These are phyloP conservation scores for Climacium dendroides DNA, from an alignment of 225 moss, liverwort and hornwort genomes.

Conservation along the genomic window DNA sequence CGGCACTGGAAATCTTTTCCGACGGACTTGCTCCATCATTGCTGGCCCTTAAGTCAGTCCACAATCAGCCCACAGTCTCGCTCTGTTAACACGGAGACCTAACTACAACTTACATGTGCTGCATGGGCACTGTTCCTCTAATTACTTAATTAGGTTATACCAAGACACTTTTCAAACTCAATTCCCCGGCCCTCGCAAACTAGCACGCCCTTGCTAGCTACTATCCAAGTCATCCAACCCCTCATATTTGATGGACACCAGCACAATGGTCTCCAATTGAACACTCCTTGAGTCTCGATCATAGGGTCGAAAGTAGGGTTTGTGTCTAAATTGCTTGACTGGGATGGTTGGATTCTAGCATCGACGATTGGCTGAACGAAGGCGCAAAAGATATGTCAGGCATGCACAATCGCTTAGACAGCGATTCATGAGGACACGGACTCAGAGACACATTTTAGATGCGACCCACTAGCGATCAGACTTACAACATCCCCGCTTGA, in stretches of 20 bases:
- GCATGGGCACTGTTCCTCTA: background rate
- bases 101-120: no score
- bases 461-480: no score
- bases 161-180: background rate
- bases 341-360: background rate
- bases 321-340: background rate
- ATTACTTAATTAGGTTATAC: background rate
- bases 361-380: background rate
- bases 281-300: background rate
- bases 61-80: background rate
- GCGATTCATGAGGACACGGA: no score
- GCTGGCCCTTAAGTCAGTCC: background rate
- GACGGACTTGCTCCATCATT: background rate
- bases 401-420: background rate
- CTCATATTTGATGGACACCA: background rate
- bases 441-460: background rate
- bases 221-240: no score
- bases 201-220: background rate
- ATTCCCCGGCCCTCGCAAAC: background rate
- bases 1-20: background rate
- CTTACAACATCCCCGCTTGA: background rate
- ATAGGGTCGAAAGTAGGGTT: background rate
- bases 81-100: no score
- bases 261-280: background rate
- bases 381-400: no score